Conservation (phyloP, 768 basidiomycete genomes). For the Coprinopsis sp. region DNA sequence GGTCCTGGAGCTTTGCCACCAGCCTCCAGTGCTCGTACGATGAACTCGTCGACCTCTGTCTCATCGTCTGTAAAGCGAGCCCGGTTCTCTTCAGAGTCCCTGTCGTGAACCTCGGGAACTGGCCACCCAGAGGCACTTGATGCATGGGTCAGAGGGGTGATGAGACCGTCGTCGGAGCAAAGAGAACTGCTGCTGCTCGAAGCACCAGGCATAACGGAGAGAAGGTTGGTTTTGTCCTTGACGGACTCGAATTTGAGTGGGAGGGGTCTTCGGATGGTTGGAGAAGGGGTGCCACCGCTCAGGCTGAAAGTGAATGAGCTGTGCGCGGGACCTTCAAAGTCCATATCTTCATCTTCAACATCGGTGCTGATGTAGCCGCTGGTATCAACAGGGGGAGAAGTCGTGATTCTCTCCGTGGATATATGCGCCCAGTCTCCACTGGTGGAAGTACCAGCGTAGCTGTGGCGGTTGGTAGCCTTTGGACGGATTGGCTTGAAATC, state of each 20-base stretch:
- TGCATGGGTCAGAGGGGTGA: constrained; percentile 62
- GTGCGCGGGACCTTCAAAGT: constrained; percentile 45
- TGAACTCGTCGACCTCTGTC: constrained; percentile 63
- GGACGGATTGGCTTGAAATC: constrained; percentile 19
- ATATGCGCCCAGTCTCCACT: constrained; percentile 13
- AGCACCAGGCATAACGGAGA: constrained; percentile 45
- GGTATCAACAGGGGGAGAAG: constrained; percentile 11
- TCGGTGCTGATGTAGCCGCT: constrained; percentile 31
- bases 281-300: constrained; percentile 55
- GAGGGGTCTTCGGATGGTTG: constrained; percentile 40
- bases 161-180: constrained; percentile 61
- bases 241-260: constrained; percentile 69
- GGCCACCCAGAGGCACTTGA: constrained; percentile 62
- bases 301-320: constrained; percentile 56
- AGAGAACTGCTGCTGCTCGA: constrained; percentile 64
- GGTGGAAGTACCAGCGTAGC: constrained; percentile 52
- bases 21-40: constrained; percentile 60
- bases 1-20: constrained; percentile 46
- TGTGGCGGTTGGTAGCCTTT: constrained; percentile 49
- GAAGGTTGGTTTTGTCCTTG: too few species aligned
- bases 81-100: constrained; percentile 36
- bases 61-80: constrained; percentile 16
- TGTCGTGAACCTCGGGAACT: constrained; percentile 33
- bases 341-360: constrained; percentile 51
- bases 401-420: constrained; percentile 37